These are phyloP conservation scores for Rhodotorula sphaerocarpa DNA, from an alignment of 768 basidiomycete genomes.

Conservation along the genomic window DNA sequence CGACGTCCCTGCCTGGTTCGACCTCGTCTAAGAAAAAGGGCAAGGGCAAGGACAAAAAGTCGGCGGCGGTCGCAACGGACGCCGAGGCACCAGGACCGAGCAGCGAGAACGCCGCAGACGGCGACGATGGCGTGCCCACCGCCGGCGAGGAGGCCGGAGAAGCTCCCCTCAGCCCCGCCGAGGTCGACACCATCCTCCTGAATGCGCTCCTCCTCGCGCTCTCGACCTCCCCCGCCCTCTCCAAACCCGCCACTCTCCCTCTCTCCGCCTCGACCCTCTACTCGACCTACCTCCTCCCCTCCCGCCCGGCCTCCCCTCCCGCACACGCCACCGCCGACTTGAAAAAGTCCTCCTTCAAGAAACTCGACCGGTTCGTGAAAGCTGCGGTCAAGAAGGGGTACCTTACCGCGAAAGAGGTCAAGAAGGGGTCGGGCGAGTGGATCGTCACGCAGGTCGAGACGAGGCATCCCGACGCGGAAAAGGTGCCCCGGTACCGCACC, in stretches of 20 bases:
- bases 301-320: conserved; percentile 7
- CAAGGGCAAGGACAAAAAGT: too few species aligned
- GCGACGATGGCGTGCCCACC: too few species aligned
- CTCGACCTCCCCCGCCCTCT: not conserved
- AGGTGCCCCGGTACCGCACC: conserved; percentile 5
- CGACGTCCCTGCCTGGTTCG: too few species aligned
- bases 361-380: conserved; percentile 24
- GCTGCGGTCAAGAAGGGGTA: not conserved
- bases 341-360: conserved; percentile 26
- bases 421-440: conserved; percentile 12
- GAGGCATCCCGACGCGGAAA: conserved; percentile 13
- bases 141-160: not conserved
- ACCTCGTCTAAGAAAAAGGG: not conserved
- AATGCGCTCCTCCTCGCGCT: conserved; percentile 17
- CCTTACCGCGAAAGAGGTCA: conserved; percentile 21
- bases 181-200: conserved; percentile 23
- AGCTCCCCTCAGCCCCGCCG: not conserved
- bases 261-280: conserved; percentile 30
- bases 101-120: not conserved
- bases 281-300: conserved; percentile 22
- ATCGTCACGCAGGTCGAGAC: conserved; percentile 17
- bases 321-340: conserved; percentile 1
- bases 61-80: too few species aligned
- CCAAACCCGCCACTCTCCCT: conserved; percentile 14
- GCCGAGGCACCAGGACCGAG: too few species aligned